Percentiles rank a stretch among this genome's conserved stretches.
These are phyloP conservation scores for Globisporangium uncinulatum DNA, from an alignment of 352 stramenopile species.

Conservation along the genomic window DNA sequence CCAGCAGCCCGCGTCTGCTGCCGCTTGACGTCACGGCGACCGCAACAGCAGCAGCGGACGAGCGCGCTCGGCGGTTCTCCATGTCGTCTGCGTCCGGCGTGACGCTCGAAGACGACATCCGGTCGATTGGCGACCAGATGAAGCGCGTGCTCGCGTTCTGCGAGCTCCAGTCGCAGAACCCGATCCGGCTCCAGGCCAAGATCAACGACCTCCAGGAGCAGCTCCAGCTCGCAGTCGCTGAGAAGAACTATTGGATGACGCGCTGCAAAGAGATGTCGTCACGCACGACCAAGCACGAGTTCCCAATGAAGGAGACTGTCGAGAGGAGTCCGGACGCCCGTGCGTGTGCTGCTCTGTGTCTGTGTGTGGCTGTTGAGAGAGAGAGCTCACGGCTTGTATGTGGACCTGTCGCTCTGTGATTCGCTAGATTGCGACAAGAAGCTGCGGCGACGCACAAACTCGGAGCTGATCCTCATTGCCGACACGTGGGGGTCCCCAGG, in stretches of 20 bases:
- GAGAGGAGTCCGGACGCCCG: conserved; percentile 5
- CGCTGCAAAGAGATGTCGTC: conserved; percentile 61
- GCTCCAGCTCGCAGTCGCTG: conserved; percentile 60
- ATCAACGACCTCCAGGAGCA: conserved; percentile 77
- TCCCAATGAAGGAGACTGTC: conserved; percentile 14
- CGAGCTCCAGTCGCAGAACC: conserved; percentile 64
- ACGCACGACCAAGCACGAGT: conserved; percentile 13
- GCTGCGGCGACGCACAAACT: conserved; percentile 69
- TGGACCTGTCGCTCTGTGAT: neutral
- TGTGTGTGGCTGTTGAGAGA: neutral
- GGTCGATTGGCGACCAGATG: conserved; percentile 74
- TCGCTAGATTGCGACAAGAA: conserved; percentile 34
- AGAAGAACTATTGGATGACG: conserved; percentile 91
- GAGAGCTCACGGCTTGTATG: neutral
- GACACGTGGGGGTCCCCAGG: conserved; percentile 69
- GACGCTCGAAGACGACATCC: conserved; percentile 72
- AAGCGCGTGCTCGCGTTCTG: conserved; percentile 77
- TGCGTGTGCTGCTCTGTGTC: neutral
- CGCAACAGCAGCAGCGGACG: conserved; percentile 10
- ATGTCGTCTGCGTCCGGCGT: conserved; percentile 39
- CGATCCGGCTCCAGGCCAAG: conserved; percentile 66
- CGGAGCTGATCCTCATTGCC: conserved; percentile 76
- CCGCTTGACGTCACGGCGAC: neutral
- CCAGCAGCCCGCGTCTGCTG: too few species aligned
- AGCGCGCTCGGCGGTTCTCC: conserved; percentile 28